Evolutionary conservation across 2,329 filamentous ascomycete genomes (phyloP), one percentile per base, ranked within the genome.

Genomic region (Monosporascus ibericus): DNA sequence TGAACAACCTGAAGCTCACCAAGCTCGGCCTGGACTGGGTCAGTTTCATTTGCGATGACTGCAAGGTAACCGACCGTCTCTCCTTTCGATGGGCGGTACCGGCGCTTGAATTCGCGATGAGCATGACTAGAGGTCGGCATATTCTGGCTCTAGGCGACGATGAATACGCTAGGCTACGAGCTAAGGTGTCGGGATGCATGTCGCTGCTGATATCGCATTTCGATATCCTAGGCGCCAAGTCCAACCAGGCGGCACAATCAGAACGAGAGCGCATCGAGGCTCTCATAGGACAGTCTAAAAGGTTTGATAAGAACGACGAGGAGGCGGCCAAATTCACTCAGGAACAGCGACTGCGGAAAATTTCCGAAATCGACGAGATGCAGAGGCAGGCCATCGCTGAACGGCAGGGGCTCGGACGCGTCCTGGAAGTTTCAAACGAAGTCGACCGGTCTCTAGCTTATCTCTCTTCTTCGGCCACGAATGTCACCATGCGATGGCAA

Each of bases 61-160:
- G 94, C 70, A 82, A 95, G 60, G 89, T 94, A 9, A 90, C 90
- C 4, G 94, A 99, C 69, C 84, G 92, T 60, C 95, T 92, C 72
- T 96, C 94, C 0, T 99, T 99, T 73, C 87, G 92, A 59, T 99
- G 94, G 94, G 91, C 94, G 7, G 95, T 99, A 34, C 82, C 92
- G 49, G 94, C 94, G 9, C 80, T 99, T 14, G 94, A 99, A 67
- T 96, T 97, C 67, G 90, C 92, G 50, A 97, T 96, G 91, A 85
- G 88, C 60, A 97, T 97, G 87, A 99, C 94, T 0, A 83, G 90
- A 49, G 94, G 94, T 11, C 86, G 92, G 54, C 92, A 96, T 63
- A 95, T 99, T 47, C 73, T 99, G n/a, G 89, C 87, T 1, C 84
- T 99, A 54, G 90, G 87, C 40, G 90, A 96, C 53, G 82, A 87